These are phyloP conservation scores for Chaetomium tenue DNA, from an alignment of 495 filamentous ascomycete genomes.

Conservation along the genomic window DNA sequence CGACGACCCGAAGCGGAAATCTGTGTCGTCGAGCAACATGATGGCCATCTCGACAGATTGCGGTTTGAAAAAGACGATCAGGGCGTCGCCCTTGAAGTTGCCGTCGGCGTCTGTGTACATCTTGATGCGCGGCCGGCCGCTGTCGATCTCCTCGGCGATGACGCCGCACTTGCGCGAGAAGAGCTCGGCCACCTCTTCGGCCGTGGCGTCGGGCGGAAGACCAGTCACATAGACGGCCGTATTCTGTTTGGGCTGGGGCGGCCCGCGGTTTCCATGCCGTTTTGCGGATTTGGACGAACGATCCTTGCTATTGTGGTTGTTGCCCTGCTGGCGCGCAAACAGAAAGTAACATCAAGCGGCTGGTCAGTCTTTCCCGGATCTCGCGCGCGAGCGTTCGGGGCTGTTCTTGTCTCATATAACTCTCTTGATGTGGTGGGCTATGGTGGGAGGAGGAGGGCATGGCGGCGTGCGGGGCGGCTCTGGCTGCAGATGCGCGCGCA, in stretches of 20 bases:
- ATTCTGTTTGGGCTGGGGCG: constrained; percentile 63
- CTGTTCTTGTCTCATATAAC: constrained; percentile 18
- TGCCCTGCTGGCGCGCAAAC: constrained; percentile 32
- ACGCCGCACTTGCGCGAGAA: constrained; percentile 88
- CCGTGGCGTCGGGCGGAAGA: constrained; percentile 71
- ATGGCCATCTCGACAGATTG: constrained; percentile 88
- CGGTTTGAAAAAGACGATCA: constrained; percentile 90
- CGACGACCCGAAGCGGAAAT: constrained; percentile 62
- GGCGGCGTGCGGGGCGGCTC: constrained; percentile 18
- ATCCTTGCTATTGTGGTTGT: constrained; percentile 22
- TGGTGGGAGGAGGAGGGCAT: constrained; percentile 17
- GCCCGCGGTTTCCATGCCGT: constrained; percentile 27
- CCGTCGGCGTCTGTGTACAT: constrained; percentile 82
- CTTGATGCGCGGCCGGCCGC: constrained; percentile 80
- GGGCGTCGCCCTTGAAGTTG: constrained; percentile 86
- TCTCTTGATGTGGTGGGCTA: constrained; percentile 16
- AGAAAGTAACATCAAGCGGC: constrained; percentile 30
- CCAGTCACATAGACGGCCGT: constrained; percentile 88
- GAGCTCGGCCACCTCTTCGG: constrained; percentile 74
- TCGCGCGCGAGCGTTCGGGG: constrained; percentile 18
- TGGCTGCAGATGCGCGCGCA: constrained; percentile 28
- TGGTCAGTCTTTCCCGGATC: constrained; percentile 33
- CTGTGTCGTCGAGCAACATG: constrained; percentile 84
- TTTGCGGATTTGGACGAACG: constrained; percentile 33
- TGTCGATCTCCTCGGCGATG: constrained; percentile 91